A percentile compares a stretch with the other conserved stretches of the same genome.
Conservation (phyloP, 2,329 filamentous ascomycete species). For the Seiridium unicorne region DNA sequence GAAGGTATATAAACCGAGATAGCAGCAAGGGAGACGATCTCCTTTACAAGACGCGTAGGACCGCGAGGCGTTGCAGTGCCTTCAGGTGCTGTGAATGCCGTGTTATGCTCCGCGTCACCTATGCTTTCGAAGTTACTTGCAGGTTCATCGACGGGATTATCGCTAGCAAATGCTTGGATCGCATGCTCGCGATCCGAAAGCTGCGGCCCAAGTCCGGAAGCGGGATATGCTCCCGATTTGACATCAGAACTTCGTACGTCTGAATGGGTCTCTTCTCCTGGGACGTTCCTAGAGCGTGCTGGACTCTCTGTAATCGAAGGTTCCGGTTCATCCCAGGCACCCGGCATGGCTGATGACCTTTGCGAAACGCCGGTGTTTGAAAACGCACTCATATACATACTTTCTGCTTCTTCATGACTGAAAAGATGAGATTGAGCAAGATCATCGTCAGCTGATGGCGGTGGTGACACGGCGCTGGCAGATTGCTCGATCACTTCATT, state of each 20-base stretch:
- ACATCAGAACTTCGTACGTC: background rate
- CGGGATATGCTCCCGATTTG: background rate
- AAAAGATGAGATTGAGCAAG: slow-evolving; percentile 67
- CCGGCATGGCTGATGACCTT: slow-evolving; percentile 42
- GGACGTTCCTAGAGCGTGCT: slow-evolving; percentile 11
- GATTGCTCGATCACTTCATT: background rate
- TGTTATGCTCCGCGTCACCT: background rate
- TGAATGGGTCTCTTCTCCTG: background rate
- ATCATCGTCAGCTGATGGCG: slow-evolving; percentile 35
- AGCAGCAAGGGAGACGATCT: slow-evolving; percentile 47
- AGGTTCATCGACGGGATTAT: background rate
- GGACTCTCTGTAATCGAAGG: slow-evolving; percentile 20
- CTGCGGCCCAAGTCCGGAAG: too few relatives aligned
- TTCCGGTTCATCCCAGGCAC: slow-evolving; percentile 48
- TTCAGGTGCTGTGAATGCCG: slow-evolving; percentile 25
- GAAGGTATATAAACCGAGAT: slow-evolving; percentile 57
- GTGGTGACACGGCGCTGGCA: background rate
- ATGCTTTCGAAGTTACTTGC: background rate
- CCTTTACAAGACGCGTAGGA: slow-evolving; percentile 53
- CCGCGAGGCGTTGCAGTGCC: slow-evolving; percentile 50
- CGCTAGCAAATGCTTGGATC: background rate
- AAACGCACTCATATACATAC: slow-evolving; percentile 81
- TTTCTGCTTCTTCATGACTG: slow-evolving; percentile 77
- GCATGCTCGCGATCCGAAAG: too few relatives aligned
- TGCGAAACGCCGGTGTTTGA: slow-evolving; percentile 42